A percentile compares a stretch with the other conserved stretches of the same genome.
Conservation (phyloP, 1,284 basidiomycete species). For the Melampsora larici-populina region DNA sequence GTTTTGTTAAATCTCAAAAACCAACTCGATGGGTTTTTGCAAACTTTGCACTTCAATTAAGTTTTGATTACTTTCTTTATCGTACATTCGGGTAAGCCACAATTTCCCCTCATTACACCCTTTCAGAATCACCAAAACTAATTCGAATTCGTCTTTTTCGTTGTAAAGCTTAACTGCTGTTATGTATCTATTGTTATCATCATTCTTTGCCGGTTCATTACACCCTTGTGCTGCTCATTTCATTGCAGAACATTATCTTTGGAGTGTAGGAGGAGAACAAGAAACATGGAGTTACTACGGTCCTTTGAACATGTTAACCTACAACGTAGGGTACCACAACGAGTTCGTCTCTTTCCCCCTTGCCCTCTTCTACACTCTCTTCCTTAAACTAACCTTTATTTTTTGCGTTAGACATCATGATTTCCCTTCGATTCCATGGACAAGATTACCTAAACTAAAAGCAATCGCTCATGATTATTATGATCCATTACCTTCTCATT, state of each 20-base stretch:
- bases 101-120: conserved; percentile 47
- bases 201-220: conserved; percentile 90
- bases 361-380: conserved; percentile 8
- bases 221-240: conserved; percentile 97
- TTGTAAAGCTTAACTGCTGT: conserved; percentile 56
- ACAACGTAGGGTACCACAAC: conserved; percentile 97
- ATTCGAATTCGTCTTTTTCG: conserved; percentile 12
- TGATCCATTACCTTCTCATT: conserved; percentile 77
- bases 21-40: conserved; percentile 78
- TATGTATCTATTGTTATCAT: conserved; percentile 77
- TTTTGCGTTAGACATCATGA: conserved; percentile 98
- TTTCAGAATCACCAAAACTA: conserved; percentile 58
- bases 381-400: conserved; percentile 51
- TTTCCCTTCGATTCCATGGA: conserved; percentile 95
- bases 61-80: conserved; percentile 65
- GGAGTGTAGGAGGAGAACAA: conserved; percentile 58
- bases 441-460: conserved; percentile 77
- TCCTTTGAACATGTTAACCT: conserved; percentile 81
- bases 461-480: conserved; percentile 88
- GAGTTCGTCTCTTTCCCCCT: conserved; percentile 57
- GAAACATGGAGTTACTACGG: conserved; percentile 99
- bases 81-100: conserved; percentile 57
- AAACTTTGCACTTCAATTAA: conserved; percentile 70
- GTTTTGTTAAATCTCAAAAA: conserved; percentile 81
- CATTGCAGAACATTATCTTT: conserved; percentile 70